Evolutionary conservation across 169 alveolate genomes (phyloP).

Genomic region (Perkinsus marinus): DNA sequence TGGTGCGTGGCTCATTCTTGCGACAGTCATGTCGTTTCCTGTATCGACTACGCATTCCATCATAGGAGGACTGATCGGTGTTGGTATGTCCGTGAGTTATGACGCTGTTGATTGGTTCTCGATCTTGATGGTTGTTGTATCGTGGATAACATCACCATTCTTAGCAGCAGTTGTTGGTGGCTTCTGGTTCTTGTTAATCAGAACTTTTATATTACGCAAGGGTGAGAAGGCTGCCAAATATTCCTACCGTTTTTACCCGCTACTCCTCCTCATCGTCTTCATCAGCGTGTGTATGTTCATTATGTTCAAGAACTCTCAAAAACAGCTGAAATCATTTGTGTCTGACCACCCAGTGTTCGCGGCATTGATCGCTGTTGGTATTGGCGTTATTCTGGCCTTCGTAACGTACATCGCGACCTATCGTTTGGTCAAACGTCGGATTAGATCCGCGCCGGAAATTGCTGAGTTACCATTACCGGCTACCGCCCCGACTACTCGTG

Average conservation of each 20-base stretch:
- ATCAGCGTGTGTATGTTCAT: constrained; percentile 10
- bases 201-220: not conserved
- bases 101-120: constrained; percentile 51
- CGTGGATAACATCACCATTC: constrained; percentile 42
- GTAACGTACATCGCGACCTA: not conserved
- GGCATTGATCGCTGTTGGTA: no score
- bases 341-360: no score
- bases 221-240: not conserved
- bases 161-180: constrained; percentile 10
- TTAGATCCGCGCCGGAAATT: not conserved
- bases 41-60: constrained; percentile 71
- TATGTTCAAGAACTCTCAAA: constrained; percentile 7
- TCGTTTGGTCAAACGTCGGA: not conserved
- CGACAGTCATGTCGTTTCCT: constrained; percentile 52
- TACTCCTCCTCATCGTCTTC: constrained; percentile 4
- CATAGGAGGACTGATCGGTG: constrained; percentile 58
- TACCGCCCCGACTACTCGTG: no score
- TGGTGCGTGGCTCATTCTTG: constrained; percentile 51
- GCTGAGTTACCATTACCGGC: not conserved
- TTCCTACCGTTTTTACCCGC: constrained; percentile 1
- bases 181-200: not conserved
- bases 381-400: not conserved
- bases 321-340: no score
- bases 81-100: constrained; percentile 50
- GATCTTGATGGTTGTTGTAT: constrained; percentile 37